phyloP scores from a whole-genome alignment of 2,329 filamentous ascomycete species.

The Cladosporium sp. region DNA sequence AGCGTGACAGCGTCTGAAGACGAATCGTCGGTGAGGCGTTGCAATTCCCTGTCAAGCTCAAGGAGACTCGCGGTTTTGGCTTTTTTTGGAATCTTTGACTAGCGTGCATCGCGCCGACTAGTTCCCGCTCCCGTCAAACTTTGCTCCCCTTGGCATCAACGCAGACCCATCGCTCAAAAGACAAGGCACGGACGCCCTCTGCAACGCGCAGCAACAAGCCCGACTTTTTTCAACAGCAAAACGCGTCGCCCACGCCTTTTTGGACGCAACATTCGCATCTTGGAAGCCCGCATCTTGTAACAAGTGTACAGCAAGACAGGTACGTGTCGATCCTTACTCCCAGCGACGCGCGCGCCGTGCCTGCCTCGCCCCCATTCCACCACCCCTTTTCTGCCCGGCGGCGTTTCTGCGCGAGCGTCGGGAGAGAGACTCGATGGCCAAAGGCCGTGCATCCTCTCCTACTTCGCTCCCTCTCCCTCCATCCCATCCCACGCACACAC shows the following conservation, averaged over 20 bases:
- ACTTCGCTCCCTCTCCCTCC: neutral
- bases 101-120: neutral
- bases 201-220: conserved; percentile 14
- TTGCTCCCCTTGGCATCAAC: too few relatives aligned
- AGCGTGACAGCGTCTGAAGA: neutral
- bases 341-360: conserved; percentile 3
- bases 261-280: neutral
- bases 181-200: conserved; percentile 7
- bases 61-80: neutral
- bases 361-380: conserved; percentile 1
- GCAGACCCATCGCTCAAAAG: too few relatives aligned
- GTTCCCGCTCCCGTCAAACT: neutral
- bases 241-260: conserved; percentile 10
- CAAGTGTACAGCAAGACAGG: neutral
- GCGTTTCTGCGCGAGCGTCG: too few relatives aligned
- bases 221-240: conserved; percentile 7
- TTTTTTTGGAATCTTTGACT: neutral
- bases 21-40: conserved; percentile 4
- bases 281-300: neutral
- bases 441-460: too few relatives aligned
- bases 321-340: neutral
- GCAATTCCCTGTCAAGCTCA: neutral
- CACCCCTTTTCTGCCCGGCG: conserved; percentile 13
- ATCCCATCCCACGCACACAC: neutral
- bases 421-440: too few relatives aligned